These are phyloP conservation scores for Phylloporus sp. DNA, from an alignment of 1,284 basidiomycete genomes.

Conservation along the genomic window DNA sequence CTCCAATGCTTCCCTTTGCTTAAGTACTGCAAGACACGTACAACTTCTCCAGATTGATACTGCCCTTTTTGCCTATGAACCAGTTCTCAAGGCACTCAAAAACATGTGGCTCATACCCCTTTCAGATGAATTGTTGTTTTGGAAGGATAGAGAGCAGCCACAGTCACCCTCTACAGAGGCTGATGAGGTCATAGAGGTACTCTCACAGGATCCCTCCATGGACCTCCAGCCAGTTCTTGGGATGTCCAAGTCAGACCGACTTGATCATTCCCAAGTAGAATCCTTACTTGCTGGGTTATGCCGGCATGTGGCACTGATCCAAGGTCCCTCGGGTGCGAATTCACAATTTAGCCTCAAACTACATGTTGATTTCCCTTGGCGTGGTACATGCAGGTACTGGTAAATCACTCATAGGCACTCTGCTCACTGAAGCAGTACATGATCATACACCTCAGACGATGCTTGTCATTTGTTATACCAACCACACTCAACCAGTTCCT, in stretches of 20 bases:
- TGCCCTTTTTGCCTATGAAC: slow-evolving; percentile 64
- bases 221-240: slow-evolving; percentile 46
- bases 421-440: slow-evolving; percentile 60
- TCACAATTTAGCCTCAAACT: not conserved
- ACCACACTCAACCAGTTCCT: slow-evolving; percentile 72
- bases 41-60: slow-evolving; percentile 62
- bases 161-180: slow-evolving; percentile 1
- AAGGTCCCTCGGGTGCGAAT: slow-evolving; percentile 64
- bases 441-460: slow-evolving; percentile 51
- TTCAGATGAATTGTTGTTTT: slow-evolving; percentile 54
- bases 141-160: slow-evolving; percentile 35
- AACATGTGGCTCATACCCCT: slow-evolving; percentile 49
- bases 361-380: not conserved
- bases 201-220: slow-evolving; percentile 39
- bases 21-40: slow-evolving; percentile 44
- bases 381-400: slow-evolving; percentile 56
- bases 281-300: slow-evolving; percentile 56
- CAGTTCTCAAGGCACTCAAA: slow-evolving; percentile 58
- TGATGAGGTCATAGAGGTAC: slow-evolving; percentile 25
- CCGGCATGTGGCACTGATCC: slow-evolving; percentile 60
- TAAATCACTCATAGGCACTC: slow-evolving; percentile 69
- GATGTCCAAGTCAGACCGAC: slow-evolving; percentile 41
- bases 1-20: slow-evolving; percentile 42
- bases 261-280: slow-evolving; percentile 55
- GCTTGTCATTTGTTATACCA: slow-evolving; percentile 69